A percentile compares a stretch with the other conserved stretches of the same genome.
Conservation (phyloP, 345 rosid species). For the Adansonia digitata region DNA sequence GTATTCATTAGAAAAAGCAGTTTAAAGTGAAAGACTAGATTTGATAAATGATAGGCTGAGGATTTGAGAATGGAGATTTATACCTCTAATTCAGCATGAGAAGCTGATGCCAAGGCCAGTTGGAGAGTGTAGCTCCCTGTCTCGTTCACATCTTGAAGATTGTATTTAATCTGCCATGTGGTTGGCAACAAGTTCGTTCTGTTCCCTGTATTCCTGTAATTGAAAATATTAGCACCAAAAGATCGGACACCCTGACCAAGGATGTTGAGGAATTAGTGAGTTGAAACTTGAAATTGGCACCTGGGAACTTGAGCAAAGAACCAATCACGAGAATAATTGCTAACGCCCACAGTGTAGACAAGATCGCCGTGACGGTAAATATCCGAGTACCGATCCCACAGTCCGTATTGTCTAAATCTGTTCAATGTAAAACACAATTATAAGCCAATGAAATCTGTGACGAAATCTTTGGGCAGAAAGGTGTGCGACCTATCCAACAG, state of each 20-base stretch:
- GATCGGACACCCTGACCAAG: background rate
- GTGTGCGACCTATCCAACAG: no score
- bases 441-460: background rate
- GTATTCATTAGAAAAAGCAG: background rate
- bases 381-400: conserved; percentile 60
- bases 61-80: background rate
- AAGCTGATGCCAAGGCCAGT: conserved; percentile 67
- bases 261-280: background rate
- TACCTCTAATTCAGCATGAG: conserved; percentile 43
- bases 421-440: background rate
- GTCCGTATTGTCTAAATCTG: conserved; percentile 78
- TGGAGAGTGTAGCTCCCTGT: conserved; percentile 51
- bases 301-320: conserved; percentile 73
- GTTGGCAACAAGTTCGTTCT: conserved; percentile 31
- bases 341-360: conserved; percentile 35
- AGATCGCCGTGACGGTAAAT: conserved; percentile 51
- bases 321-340: conserved; percentile 55
- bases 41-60: background rate
- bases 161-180: conserved; percentile 63
- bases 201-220: conserved; percentile 36
- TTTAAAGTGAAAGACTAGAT: no score
- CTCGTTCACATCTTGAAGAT: conserved; percentile 22
- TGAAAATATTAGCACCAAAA: background rate
- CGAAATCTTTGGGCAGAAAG: no score
- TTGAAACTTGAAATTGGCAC: conserved; percentile 16